phyloP scores from a whole-genome alignment of 805 yeast genomes.

The Nakazawaea ernobii region DNA sequence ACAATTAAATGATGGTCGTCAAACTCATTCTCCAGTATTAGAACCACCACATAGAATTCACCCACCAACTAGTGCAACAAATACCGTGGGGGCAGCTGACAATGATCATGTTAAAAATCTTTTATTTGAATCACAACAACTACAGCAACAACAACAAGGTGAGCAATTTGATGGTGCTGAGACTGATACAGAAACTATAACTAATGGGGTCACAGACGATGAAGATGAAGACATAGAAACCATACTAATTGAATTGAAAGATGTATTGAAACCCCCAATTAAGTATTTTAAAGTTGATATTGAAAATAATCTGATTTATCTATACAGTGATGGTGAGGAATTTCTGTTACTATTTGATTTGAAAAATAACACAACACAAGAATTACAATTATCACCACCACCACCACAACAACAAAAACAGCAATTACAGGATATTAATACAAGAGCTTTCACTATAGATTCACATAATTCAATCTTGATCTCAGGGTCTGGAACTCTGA shows the following conservation, averaged over 20 bases:
- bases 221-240: neutral
- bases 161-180: neutral
- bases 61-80: too few relatives aligned
- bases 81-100: too few relatives aligned
- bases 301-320: neutral
- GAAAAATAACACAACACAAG: neutral
- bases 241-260: neutral
- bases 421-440: neutral
- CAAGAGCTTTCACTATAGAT: neutral
- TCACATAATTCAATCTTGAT: neutral
- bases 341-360: neutral
- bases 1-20: too few relatives aligned
- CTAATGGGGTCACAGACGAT: neutral
- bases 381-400: neutral
- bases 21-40: neutral
- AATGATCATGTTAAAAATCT: too few relatives aligned
- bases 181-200: conserved; percentile 4
- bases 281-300: neutral
- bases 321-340: neutral
- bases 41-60: too few relatives aligned
- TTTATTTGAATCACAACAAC: neutral
- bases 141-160: neutral
- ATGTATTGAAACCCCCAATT: neutral
- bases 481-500: neutral
- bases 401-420: neutral